Conservation (phyloP, 23 red algal genomes). For the Chondrus crispus region DNA sequence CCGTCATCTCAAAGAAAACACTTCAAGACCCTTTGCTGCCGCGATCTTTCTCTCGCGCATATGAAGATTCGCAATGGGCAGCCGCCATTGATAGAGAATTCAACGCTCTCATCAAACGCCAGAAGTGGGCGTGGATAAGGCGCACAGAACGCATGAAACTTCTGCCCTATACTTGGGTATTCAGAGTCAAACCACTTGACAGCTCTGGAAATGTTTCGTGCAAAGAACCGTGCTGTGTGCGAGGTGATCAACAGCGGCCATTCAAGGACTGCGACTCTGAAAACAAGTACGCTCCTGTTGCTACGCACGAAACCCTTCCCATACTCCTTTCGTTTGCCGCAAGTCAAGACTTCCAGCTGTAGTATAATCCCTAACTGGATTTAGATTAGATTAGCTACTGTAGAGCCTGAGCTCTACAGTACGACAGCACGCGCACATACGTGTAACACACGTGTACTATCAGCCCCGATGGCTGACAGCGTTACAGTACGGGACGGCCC, state of each 20-base stretch:
- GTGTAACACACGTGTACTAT: too few species aligned
- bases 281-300: conserved; percentile 21
- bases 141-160: not conserved
- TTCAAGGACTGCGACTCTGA: not conserved
- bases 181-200: not conserved
- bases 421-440: too few species aligned
- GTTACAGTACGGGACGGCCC: too few species aligned
- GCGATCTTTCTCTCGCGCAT: not conserved
- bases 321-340: conserved; percentile 6
- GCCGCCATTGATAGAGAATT: not conserved
- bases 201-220: not conserved
- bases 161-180: not conserved
- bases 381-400: too few species aligned
- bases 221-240: conserved; percentile 1
- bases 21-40: not conserved
- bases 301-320: not conserved
- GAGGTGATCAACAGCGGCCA: conserved; percentile 16
- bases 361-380: too few species aligned
- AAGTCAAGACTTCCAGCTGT: not conserved
- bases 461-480: too few species aligned
- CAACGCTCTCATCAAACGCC: not conserved
- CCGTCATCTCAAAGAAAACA: not conserved
- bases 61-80: not conserved
- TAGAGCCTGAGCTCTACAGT: too few species aligned
- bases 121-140: not conserved